A percentile compares a stretch with the other conserved stretches of the same genome.
These are phyloP conservation scores for Podaxis pistillaris DNA, from an alignment of 768 basidiomycete species.

Conservation along the genomic window DNA sequence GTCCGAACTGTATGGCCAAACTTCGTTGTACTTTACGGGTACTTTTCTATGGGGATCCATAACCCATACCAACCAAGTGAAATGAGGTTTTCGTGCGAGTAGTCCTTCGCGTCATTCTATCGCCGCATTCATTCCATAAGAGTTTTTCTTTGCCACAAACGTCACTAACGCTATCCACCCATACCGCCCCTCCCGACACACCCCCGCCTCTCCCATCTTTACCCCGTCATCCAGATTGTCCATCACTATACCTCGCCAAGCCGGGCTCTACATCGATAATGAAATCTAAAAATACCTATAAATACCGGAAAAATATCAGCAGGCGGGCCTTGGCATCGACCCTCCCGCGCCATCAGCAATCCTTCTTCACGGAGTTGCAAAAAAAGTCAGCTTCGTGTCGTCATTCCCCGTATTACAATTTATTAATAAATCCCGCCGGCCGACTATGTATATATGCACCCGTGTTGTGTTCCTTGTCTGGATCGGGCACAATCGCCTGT, in stretches of 20 bases:
- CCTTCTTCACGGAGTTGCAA: conserved; percentile 10
- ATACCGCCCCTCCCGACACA: no score
- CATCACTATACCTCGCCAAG: neutral
- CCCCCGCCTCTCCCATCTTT: no score
- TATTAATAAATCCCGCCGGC: conserved; percentile 13
- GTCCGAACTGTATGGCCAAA: no score
- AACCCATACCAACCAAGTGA: no score
- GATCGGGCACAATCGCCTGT: neutral
- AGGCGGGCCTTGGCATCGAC: neutral
- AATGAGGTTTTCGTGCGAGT: no score
- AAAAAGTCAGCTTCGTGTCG: neutral
- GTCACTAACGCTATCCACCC: no score
- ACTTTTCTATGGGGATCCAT: no score
- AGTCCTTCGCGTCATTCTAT: no score
- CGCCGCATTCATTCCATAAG: no score
- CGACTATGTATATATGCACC: neutral
- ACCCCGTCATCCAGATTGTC: neutral
- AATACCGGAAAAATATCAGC: neutral
- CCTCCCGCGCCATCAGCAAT: neutral
- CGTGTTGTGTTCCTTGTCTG: neutral
- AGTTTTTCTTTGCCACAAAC: no score
- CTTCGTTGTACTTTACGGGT: no score
- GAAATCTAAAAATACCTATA: conserved; percentile 1
- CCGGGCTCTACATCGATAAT: neutral
- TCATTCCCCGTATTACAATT: conserved; percentile 1